Evolutionary conservation across 208 protist species (phyloP).

Genomic region (Leishmania major): DNA sequence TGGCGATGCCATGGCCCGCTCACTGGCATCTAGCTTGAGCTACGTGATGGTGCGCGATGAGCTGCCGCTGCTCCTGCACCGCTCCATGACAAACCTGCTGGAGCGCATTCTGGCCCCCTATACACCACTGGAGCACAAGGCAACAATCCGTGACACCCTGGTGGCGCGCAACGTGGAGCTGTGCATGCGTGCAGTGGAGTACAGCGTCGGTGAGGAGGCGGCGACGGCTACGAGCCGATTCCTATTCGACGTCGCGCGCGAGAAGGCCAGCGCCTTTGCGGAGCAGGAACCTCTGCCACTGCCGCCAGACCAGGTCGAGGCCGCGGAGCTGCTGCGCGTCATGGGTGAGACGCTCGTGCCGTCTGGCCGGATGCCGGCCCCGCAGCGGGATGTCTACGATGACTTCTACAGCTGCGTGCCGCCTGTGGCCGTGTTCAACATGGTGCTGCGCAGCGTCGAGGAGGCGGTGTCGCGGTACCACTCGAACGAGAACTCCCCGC

Average conservation of each 20-base stretch:
- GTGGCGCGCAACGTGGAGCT: slow-evolving; percentile 69
- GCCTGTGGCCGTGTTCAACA: slow-evolving; percentile 69
- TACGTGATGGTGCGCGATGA: slow-evolving; percentile 94
- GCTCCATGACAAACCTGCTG: slow-evolving; percentile 28
- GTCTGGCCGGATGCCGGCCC: slow-evolving; percentile 72
- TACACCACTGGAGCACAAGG: slow-evolving; percentile 26
- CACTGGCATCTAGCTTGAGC: slow-evolving; percentile 79
- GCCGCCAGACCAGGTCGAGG: slow-evolving; percentile 59
- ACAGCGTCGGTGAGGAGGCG: slow-evolving; percentile 93
- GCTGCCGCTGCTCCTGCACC: slow-evolving; percentile 67
- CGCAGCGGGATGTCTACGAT: slow-evolving; percentile 93
- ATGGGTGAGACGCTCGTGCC: slow-evolving; percentile 94
- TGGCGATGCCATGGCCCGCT: slow-evolving; percentile 81
- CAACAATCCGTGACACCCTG: slow-evolving; percentile 26
- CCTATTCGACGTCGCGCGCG: slow-evolving; percentile 72
- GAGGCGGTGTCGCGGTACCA: slow-evolving; percentile 71
- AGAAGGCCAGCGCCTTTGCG: slow-evolving; percentile 62
- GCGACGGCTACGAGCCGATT: slow-evolving; percentile 56
- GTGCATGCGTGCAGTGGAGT: slow-evolving; percentile 78
- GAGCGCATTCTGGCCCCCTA: slow-evolving; percentile 17
- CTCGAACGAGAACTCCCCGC: slow-evolving; percentile 27
- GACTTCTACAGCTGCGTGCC: slow-evolving; percentile 92
- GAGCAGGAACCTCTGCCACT: slow-evolving; percentile 35
- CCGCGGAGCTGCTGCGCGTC: slow-evolving; percentile 50
- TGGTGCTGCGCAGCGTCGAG: slow-evolving; percentile 66